Evolutionary conservation across 2,329 filamentous ascomycete genomes (phyloP).

Genomic region (Fusarium sp.): DNA sequence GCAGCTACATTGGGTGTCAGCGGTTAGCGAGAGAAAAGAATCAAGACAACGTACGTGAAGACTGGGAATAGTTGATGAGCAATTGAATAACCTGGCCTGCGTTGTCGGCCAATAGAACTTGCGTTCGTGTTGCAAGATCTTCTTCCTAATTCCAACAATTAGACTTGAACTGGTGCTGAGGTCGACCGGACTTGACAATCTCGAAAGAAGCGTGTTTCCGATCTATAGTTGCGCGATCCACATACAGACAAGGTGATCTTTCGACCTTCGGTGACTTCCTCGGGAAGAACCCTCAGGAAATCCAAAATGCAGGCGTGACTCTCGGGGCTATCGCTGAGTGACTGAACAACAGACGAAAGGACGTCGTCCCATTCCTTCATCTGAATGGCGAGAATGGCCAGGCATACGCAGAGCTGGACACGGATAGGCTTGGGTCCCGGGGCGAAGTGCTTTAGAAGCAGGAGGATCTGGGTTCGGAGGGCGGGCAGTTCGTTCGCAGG

Average conservation of each 20-base stretch:
- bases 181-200: slow-evolving; percentile 52
- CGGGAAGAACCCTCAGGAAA: slow-evolving; percentile 94
- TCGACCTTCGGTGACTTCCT: slow-evolving; percentile 98
- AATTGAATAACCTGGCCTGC: slow-evolving; percentile 87
- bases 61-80: slow-evolving; percentile 90
- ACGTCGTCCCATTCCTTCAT: slow-evolving; percentile 98
- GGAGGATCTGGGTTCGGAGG: slow-evolving; percentile 85
- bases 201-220: slow-evolving; percentile 50
- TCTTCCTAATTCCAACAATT: slow-evolving; percentile 81
- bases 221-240: slow-evolving; percentile 71
- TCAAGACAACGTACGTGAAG: slow-evolving; percentile 74
- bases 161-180: slow-evolving; percentile 53
- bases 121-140: slow-evolving; percentile 86
- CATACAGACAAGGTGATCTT: slow-evolving; percentile 99
- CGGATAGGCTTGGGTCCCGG: slow-evolving; percentile 85
- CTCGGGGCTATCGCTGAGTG: slow-evolving; percentile 79
- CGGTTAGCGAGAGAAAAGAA: background rate
- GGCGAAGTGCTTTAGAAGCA: slow-evolving; percentile 83
- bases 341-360: slow-evolving; percentile 80
- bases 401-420: slow-evolving; percentile 92
- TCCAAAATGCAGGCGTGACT: slow-evolving; percentile 91
- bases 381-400: slow-evolving; percentile 95
- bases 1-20: slow-evolving; percentile 63
- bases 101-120: slow-evolving; percentile 91
- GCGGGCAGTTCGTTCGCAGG: slow-evolving; percentile 78